Evolutionary conservation across 306 rosid species (phyloP), one percentile per base, ranked within the genome.

Genomic region (Cicer cuneatum): DNA sequence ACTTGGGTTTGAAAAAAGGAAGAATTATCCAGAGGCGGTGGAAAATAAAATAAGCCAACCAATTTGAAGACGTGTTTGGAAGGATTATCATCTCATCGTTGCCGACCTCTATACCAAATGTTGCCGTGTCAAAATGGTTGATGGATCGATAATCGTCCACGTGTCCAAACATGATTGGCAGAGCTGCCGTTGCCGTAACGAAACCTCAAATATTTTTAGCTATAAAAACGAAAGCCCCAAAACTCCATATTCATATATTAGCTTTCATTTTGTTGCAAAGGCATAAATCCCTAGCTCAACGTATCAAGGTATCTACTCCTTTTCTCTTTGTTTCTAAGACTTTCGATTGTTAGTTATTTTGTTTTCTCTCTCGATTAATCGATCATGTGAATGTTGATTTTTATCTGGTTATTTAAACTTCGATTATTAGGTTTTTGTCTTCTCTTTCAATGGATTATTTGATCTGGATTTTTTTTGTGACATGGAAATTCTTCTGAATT

Each of bases 271-370:
- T 6, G 16, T 35, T 8, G 69, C 14, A 46, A 76, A 5, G 38
- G 41, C 10, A 61, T 48, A 63, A 66, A 53, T 3, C 38, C 69
- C 74, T 39, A 15, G 13, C 35, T 69, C 63, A 69, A 77, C 75
- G 81, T 77, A 77, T 39, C 41, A n/a, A n/a, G n/a, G n/a, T n/a
- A 29, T 45, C 7, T 16, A 0, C 19, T 5, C 9, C 19, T 43
- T 10, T 29, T 67, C 42, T 67, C 5, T 7, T 57, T 9, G 16
- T 9, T 18, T 1, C 13, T 10, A 3, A 40, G 33, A n/a, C 35
- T 16, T 64, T 42, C 10, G 35, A 16, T 35, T 16, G 21, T 35
- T 35, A 37, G 45, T 64, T 64, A 7, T 18, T 58, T 10, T 52
- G 8, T 9, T 6, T 46, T 43, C 14, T 52, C 14, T 52, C 15